Percentiles rank a stretch among this genome's conserved stretches.
phyloP scores from a whole-genome alignment of 345 rosid species.

The Eucalyptus erythrocorys region DNA sequence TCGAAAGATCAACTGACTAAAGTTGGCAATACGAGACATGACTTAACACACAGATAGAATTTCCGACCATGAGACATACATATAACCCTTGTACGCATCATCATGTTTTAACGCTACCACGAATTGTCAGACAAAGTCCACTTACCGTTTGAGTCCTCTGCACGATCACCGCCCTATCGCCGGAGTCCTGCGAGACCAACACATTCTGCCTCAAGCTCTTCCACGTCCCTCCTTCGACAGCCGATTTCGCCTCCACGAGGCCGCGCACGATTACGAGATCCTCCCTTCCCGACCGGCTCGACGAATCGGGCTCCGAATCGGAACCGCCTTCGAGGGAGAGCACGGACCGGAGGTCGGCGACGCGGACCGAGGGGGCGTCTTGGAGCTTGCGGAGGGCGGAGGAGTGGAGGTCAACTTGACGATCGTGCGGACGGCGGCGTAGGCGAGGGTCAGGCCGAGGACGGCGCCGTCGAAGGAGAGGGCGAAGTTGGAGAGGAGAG shows the following conservation, averaged over 20 bases:
- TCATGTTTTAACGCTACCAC: neutral
- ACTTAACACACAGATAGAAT: neutral
- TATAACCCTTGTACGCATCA: neutral
- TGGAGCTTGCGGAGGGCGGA: too few relatives aligned
- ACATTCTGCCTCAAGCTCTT: conserved; percentile 21
- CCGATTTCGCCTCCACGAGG: conserved; percentile 36
- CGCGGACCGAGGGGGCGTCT: too few relatives aligned
- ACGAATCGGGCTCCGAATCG: too few relatives aligned
- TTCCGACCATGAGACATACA: neutral
- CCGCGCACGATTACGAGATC: conserved; percentile 56
- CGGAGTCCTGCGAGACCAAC: conserved; percentile 54
- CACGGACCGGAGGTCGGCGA: too few relatives aligned
- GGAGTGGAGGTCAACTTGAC: too few relatives aligned
- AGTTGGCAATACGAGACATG: neutral
- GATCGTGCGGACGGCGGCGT: neutral
- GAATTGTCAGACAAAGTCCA: neutral
- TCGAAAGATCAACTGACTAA: neutral
- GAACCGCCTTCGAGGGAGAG: too few relatives aligned
- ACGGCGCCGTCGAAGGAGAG: conserved; percentile 87
- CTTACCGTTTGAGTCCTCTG: conserved; percentile 65
- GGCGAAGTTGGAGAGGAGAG: conserved; percentile 45
- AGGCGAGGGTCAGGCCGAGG: conserved; percentile 63
- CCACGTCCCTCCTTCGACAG: conserved; percentile 26
- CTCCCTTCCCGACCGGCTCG: conserved; percentile 3
- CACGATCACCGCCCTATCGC: conserved; percentile 73